Percentiles rank a stretch among this genome's conserved stretches.
Conservation (phyloP, 768 basidiomycete species). For the Psilocybe subaeruginosa region DNA sequence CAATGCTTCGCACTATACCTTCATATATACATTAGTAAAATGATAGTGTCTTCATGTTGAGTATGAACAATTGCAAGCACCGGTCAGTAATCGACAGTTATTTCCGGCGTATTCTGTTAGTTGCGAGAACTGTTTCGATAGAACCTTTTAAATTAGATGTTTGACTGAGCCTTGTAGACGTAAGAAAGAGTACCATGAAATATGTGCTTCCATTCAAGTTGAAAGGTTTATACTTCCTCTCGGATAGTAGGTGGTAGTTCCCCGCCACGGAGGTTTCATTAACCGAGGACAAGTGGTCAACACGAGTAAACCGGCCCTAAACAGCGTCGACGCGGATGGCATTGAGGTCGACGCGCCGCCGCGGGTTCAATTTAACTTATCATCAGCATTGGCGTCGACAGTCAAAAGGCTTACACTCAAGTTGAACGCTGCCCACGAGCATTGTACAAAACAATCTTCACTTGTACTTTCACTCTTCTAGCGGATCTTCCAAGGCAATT, state of each 20-base stretch:
- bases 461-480: too few relatives aligned
- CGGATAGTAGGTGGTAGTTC: neutral
- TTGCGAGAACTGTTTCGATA: neutral
- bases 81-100: neutral
- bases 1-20: neutral
- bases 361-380: too few relatives aligned
- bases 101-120: neutral
- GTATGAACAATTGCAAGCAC: neutral
- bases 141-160: neutral
- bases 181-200: neutral
- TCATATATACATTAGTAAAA: neutral
- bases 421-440: too few relatives aligned
- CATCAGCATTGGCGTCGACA: neutral
- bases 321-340: neutral
- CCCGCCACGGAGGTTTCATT: neutral
- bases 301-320: conserved; percentile 11
- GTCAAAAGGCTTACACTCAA: neutral
- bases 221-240: neutral
- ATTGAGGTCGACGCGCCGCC: too few relatives aligned
- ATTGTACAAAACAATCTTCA: too few relatives aligned
- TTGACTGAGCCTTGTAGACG: neutral
- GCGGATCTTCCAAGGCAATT: too few relatives aligned
- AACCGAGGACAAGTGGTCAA: neutral
- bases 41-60: neutral
- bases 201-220: neutral